phyloP scores from a whole-genome alignment of 1,284 basidiomycete species.

The Marasmius fiardii region DNA sequence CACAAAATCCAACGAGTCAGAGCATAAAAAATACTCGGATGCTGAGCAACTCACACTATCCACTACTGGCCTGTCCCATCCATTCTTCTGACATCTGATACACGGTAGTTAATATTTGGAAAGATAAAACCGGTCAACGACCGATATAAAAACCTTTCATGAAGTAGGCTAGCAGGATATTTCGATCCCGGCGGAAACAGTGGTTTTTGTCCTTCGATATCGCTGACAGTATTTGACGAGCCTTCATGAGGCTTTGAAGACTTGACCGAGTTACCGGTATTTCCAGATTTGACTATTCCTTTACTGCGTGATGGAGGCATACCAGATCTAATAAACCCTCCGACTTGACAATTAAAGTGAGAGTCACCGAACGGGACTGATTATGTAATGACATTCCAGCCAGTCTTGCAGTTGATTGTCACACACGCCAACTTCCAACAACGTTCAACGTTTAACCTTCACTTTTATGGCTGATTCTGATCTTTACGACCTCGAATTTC shows the following conservation, averaged over 20 bases:
- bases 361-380: neutral
- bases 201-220: conserved; percentile 39
- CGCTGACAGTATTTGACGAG: conserved; percentile 17
- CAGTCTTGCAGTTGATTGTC: neutral
- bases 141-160: conserved; percentile 58
- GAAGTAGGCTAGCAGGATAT: conserved; percentile 70
- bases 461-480: conserved; percentile 65
- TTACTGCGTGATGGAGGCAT: conserved; percentile 65
- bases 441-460: conserved; percentile 1
- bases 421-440: neutral
- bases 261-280: conserved; percentile 82
- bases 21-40: neutral
- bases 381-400: neutral
- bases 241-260: conserved; percentile 26
- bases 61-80: conserved; percentile 79
- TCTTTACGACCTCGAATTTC: conserved; percentile 86
- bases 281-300: conserved; percentile 82
- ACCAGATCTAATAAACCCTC: neutral
- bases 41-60: conserved; percentile 53
- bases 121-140: neutral
- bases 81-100: conserved; percentile 76
- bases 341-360: conserved; percentile 17
- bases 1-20: conserved; percentile 18
- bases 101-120: neutral
- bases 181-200: conserved; percentile 84